phyloP scores from a whole-genome alignment of 805 yeast genomes.

The Kluyveromyces starmeri region DNA sequence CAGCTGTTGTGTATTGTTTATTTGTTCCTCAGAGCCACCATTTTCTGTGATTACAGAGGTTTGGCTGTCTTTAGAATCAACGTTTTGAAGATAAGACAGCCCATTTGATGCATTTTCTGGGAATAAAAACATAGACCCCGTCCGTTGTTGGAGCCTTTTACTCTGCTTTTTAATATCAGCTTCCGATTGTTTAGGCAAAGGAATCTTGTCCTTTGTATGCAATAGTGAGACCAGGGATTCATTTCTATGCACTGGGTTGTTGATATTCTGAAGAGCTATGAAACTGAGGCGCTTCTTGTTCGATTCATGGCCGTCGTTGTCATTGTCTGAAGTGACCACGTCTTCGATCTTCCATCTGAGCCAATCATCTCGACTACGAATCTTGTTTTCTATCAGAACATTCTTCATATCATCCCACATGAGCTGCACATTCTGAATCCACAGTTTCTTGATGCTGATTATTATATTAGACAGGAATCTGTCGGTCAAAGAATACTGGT shows the following conservation, averaged over 20 bases:
- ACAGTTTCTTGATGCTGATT: slow-evolving; percentile 39
- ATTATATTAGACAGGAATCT: slow-evolving; percentile 19
- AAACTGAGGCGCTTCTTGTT: slow-evolving; percentile 17
- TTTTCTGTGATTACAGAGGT: too few relatives aligned
- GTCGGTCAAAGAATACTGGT: slow-evolving; percentile 22
- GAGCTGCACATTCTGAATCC: slow-evolving; percentile 31
- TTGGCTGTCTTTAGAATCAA: too few relatives aligned
- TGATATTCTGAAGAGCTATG: slow-evolving; percentile 22
- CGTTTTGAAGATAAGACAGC: too few relatives aligned
- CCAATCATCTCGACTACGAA: slow-evolving; percentile 19
- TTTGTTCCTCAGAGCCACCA: not conserved
- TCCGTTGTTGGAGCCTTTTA: slow-evolving; percentile 11
- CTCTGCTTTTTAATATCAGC: slow-evolving; percentile 1
- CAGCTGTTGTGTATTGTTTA: slow-evolving; percentile 5
- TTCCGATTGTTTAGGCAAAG: slow-evolving; percentile 10
- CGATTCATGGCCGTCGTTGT: not conserved
- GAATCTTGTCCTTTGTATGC: slow-evolving; percentile 17
- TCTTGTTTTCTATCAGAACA: slow-evolving; percentile 10
- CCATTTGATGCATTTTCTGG: slow-evolving; percentile 22
- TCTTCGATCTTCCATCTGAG: slow-evolving; percentile 16
- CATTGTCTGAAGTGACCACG: slow-evolving; percentile 11
- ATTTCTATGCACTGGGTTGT: slow-evolving; percentile 27
- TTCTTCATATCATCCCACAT: slow-evolving; percentile 22
- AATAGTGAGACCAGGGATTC: slow-evolving; percentile 24
- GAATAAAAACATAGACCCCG: slow-evolving; percentile 25